Conservation (phyloP, 768 basidiomycete species). For the Boletus vinaceobasis region DNA sequence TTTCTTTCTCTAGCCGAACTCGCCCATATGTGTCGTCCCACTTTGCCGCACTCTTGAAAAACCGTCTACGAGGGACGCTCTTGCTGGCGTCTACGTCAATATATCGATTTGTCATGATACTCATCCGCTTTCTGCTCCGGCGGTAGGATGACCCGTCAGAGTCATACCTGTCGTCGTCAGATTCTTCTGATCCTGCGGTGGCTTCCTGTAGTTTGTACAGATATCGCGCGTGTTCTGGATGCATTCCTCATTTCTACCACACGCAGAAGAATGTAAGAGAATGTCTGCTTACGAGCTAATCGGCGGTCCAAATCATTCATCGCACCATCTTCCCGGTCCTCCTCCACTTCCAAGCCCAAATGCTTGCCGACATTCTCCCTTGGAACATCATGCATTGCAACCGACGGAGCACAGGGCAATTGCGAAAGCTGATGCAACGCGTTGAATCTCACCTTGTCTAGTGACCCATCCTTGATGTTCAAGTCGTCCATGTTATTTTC, state of each 20-base stretch:
- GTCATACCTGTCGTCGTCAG: constrained; percentile 46
- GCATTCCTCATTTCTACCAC: not conserved
- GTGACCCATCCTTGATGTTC: constrained; percentile 75
- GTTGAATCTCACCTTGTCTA: constrained; percentile 74
- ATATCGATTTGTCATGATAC: constrained; percentile 59
- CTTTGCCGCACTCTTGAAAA: constrained; percentile 51
- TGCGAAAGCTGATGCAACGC: constrained; percentile 55
- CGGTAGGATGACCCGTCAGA: constrained; percentile 46
- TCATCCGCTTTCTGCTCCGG: constrained; percentile 58
- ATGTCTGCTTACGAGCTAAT: constrained; percentile 60
- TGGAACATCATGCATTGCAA: constrained; percentile 82
- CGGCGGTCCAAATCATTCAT: constrained; percentile 64
- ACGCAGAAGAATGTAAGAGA: not conserved
- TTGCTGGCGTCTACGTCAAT: constrained; percentile 42
- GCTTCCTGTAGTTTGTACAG: constrained; percentile 58
- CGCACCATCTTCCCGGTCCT: constrained; percentile 34
- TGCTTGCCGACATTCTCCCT: constrained; percentile 62
- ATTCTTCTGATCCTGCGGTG: constrained; percentile 45
- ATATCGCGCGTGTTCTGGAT: constrained; percentile 61
- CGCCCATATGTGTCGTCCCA: constrained; percentile 33
- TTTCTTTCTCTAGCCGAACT: constrained; percentile 22
- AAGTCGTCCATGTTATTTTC: constrained; percentile 94
- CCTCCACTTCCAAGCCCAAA: constrained; percentile 52
- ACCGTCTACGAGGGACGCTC: constrained; percentile 42
- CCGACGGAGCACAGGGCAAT: constrained; percentile 75